Percentiles rank a stretch among this genome's conserved stretches.
Conservation (phyloP, 768 basidiomycete species). For the Mycena vitilis region DNA sequence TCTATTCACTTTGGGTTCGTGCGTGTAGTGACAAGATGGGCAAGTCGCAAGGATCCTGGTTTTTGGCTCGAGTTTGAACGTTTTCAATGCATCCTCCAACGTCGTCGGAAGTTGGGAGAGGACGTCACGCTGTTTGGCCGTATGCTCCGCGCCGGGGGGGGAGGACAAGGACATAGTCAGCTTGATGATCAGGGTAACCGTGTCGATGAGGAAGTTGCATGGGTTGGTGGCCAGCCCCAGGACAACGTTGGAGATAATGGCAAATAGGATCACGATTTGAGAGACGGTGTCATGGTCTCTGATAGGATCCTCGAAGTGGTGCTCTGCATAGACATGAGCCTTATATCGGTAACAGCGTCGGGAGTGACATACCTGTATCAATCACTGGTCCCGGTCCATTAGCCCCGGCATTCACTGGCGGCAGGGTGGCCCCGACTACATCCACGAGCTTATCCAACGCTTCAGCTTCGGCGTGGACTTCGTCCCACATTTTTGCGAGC, state of each 20-base stretch:
- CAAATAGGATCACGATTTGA: constrained; percentile 27
- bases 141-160: constrained; percentile 19
- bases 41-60: constrained; percentile 30
- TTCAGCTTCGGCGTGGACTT: constrained; percentile 24
- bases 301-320: constrained; percentile 35
- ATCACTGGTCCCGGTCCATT: constrained; percentile 15
- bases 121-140: constrained; percentile 27
- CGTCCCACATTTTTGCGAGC: constrained; percentile 21
- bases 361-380: constrained; percentile 28
- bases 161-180: constrained; percentile 27
- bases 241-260: constrained; percentile 28
- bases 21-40: constrained; percentile 31
- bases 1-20: constrained; percentile 29
- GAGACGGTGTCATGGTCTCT: constrained; percentile 21
- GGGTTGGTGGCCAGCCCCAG: constrained; percentile 27
- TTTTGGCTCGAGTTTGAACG: constrained; percentile 33
- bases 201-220: constrained; percentile 35
- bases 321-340: constrained; percentile 22
- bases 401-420: constrained; percentile 12
- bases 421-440: constrained; percentile 25
- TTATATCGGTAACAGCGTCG: neutral
- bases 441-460: constrained; percentile 28
- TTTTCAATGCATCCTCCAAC: constrained; percentile 27
- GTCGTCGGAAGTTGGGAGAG: constrained; percentile 30
- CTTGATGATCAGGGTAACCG: constrained; percentile 31